These are phyloP conservation scores for Lasiodiplodia gonubiensis DNA, from an alignment of 2,329 filamentous ascomycete genomes.

Conservation along the genomic window DNA sequence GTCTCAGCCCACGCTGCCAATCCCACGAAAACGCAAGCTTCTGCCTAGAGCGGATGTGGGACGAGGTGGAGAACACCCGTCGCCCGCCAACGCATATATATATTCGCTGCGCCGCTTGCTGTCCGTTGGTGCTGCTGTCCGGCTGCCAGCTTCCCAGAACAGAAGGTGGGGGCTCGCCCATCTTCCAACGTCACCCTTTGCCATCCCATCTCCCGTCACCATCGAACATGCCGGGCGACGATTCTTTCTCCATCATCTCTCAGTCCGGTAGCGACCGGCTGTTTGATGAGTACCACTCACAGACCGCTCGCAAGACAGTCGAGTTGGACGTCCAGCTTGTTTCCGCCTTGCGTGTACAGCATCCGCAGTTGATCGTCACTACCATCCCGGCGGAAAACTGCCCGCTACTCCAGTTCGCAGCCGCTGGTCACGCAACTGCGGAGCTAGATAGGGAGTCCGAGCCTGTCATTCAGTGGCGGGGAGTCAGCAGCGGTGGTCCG, in stretches of 20 bases:
- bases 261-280: conserved; percentile 33
- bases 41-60: conserved; percentile 23
- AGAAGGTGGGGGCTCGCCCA: conserved; percentile 18
- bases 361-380: conserved; percentile 48
- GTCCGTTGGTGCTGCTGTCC: background rate
- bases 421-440: conserved; percentile 48
- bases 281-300: conserved; percentile 43
- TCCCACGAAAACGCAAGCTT: conserved; percentile 5
- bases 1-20: conserved; percentile 7
- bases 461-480: conserved; percentile 46
- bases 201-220: background rate
- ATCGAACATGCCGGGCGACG: conserved; percentile 1
- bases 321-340: conserved; percentile 50
- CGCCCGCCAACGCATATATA: conserved; percentile 1
- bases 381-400: conserved; percentile 45
- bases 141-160: background rate
- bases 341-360: conserved; percentile 42
- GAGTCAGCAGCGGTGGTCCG: conserved; percentile 40
- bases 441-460: conserved; percentile 47
- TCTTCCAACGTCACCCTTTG: background rate
- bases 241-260: conserved; percentile 21
- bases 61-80: conserved; percentile 6
- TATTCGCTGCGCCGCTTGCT: background rate
- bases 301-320: conserved; percentile 43
- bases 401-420: conserved; percentile 50